phyloP scores from a whole-genome alignment of 345 rosid species.

The Eucalyptus curtisii region DNA sequence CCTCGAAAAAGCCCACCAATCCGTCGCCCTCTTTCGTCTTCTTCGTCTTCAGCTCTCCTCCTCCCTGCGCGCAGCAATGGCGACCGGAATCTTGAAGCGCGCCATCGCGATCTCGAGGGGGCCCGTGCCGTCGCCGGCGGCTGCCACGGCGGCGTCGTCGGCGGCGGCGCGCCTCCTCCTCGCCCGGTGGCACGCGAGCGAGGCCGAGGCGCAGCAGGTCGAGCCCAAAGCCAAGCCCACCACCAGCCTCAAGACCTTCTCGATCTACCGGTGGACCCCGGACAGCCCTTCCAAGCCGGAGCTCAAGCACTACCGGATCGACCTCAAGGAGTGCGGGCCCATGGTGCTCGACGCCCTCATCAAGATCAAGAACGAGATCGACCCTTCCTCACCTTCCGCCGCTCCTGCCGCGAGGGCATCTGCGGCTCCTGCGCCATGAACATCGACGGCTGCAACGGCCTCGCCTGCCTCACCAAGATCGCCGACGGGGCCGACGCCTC shows the following conservation, averaged over 20 bases:
- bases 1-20: neutral
- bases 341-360: conserved; percentile 94
- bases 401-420: conserved; percentile 96
- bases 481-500: conserved; percentile 10
- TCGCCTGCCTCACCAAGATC: conserved; percentile 89
- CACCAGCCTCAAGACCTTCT: conserved; percentile 49
- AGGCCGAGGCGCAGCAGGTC: conserved; percentile 30
- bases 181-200: conserved; percentile 34
- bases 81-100: neutral
- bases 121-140: neutral
- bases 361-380: conserved; percentile 96
- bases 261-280: conserved; percentile 94
- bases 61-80: neutral
- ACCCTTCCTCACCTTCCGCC: conserved; percentile 89
- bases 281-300: conserved; percentile 63
- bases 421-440: conserved; percentile 98
- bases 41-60: neutral
- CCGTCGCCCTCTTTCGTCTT: neutral
- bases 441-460: conserved; percentile 90
- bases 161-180: conserved; percentile 11
- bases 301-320: conserved; percentile 57
- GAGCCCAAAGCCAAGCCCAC: conserved; percentile 13
- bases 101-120: neutral
- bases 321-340: conserved; percentile 87
- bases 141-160: neutral